Conservation (phyloP, 345 rosid genomes). For the Cochlearia excelsa region DNA sequence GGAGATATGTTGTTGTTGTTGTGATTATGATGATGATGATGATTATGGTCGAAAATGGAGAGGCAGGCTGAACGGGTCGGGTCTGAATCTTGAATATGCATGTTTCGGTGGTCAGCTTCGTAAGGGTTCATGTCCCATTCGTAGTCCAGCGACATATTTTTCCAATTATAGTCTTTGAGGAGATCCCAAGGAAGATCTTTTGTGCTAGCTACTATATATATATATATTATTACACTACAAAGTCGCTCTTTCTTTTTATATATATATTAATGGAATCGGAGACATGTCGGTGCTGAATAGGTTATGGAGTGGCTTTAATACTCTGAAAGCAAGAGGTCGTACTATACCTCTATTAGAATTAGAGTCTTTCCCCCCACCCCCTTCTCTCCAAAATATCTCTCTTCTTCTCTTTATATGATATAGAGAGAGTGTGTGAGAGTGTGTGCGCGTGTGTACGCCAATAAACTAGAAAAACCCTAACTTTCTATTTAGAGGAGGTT, state of each 20-base stretch:
- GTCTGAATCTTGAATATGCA: conserved; percentile 28
- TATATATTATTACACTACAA: no score
- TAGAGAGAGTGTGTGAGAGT: no score
- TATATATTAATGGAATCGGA: conserved; percentile 32
- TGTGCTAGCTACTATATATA: not conserved
- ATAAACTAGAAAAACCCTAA: conserved; percentile 33
- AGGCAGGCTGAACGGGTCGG: conserved; percentile 45
- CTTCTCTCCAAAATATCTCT: conserved; percentile 16
- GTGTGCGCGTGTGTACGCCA: no score
- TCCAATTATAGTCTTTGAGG: not conserved
- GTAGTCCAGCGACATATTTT: conserved; percentile 65
- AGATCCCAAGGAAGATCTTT: conserved; percentile 40
- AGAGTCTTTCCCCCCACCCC: conserved; percentile 31
- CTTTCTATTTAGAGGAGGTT: conserved; percentile 34
- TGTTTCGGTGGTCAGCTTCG: conserved; percentile 32
- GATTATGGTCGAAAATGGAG: conserved; percentile 37
- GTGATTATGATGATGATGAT: conserved; percentile 31
- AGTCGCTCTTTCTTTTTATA: not conserved
- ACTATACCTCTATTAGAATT: conserved; percentile 30
- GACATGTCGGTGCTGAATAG: conserved; percentile 58
- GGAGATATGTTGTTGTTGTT: conserved; percentile 26
- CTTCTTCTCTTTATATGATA: not conserved
- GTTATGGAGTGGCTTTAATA: conserved; percentile 35
- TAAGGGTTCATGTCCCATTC: conserved; percentile 63
- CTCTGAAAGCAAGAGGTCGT: conserved; percentile 33